phyloP scores from a whole-genome alignment of 2,329 filamentous ascomycete genomes.

The Colletotrichum orchidophilum region DNA sequence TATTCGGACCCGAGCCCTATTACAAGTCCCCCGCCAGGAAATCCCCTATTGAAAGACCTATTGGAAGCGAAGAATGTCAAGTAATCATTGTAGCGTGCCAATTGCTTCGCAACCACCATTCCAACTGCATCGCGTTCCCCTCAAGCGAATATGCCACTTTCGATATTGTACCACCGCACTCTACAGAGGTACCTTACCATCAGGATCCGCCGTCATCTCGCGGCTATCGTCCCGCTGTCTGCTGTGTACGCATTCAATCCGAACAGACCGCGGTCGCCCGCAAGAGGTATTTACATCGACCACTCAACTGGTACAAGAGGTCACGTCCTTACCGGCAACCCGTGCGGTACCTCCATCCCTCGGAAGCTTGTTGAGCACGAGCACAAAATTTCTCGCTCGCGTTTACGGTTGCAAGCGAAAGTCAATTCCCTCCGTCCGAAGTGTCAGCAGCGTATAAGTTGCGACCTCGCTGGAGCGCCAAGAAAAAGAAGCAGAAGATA shows the following conservation, averaged over 20 bases:
- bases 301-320: background rate
- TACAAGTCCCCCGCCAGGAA: background rate
- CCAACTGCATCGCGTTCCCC: background rate
- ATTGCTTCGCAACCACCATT: conserved; percentile 1
- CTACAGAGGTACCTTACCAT: background rate
- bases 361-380: conserved; percentile 11
- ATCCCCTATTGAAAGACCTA: background rate
- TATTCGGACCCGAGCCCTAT: background rate
- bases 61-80: background rate
- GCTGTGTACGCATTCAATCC: too few relatives aligned
- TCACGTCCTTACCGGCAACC: conserved; percentile 3
- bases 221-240: background rate
- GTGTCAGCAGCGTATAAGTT: background rate
- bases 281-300: background rate
- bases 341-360: background rate
- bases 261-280: background rate
- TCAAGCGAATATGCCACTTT: background rate
- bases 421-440: conserved; percentile 15
- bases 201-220: background rate
- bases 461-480: too few relatives aligned
- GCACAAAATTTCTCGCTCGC: background rate
- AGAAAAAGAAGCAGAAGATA: background rate
- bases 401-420: background rate
- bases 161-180: background rate
- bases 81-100: conserved; percentile 12